Evolutionary conservation across 257 asterid genomes (phyloP).

Genomic region (Galeopsis tetrahit): DNA sequence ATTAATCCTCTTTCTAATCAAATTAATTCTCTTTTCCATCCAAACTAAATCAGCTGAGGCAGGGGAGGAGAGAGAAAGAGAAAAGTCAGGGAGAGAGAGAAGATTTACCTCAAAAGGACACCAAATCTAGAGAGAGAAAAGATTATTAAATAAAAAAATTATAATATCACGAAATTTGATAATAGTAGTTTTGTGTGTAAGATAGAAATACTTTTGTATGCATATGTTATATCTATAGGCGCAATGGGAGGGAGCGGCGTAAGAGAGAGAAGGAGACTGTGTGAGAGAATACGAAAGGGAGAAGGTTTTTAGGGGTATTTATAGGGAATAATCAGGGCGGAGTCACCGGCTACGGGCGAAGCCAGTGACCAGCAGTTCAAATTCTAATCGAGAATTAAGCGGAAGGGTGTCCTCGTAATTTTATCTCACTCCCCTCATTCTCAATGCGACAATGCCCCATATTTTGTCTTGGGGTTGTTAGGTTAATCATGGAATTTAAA

Average conservation of each 20-base stretch:
- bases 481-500: slow-evolving; percentile 20
- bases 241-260: slow-evolving; percentile 27
- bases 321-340: slow-evolving; percentile 57
- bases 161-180: slow-evolving; percentile 23
- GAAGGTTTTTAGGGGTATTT: slow-evolving; percentile 54
- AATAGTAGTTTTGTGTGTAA: slow-evolving; percentile 23
- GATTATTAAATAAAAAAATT: slow-evolving; percentile 19
- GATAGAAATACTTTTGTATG: slow-evolving; percentile 33
- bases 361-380: slow-evolving; percentile 45
- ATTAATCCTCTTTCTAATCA: slow-evolving; percentile 26
- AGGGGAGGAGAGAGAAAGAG: slow-evolving; percentile 21
- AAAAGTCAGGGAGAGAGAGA: slow-evolving; percentile 33
- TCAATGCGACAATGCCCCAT: slow-evolving; percentile 35
- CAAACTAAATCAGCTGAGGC: slow-evolving; percentile 29
- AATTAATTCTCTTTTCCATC: slow-evolving; percentile 27
- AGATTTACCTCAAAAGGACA: slow-evolving; percentile 54
- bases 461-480: slow-evolving; percentile 22
- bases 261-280: slow-evolving; percentile 26
- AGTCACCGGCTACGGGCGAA: slow-evolving; percentile 43
- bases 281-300: slow-evolving; percentile 34
- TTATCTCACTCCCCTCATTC: not conserved
- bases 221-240: slow-evolving; percentile 32
- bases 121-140: slow-evolving; percentile 62
- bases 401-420: slow-evolving; percentile 42
- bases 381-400: slow-evolving; percentile 45